Evolutionary conservation across 2,329 filamentous ascomycete genomes (phyloP).

Genomic region (Plenodomus lindquistii): DNA sequence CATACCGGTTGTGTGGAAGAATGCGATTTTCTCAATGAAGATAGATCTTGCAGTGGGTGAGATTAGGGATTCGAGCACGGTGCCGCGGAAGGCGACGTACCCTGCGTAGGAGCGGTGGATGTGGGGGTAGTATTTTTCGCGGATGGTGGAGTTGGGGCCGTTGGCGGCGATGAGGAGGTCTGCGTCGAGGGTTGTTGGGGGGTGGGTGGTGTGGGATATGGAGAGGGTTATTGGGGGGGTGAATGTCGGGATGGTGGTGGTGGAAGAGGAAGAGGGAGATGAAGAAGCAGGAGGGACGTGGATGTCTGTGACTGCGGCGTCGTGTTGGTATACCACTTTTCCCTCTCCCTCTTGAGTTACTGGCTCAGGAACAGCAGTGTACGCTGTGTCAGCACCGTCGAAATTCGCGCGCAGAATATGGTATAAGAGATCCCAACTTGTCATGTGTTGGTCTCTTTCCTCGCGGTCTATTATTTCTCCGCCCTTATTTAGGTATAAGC

Average conservation of each 20-base stretch:
- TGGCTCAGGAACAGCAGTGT: constrained; percentile 12
- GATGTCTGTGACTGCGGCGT: constrained; percentile 18
- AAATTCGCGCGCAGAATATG: constrained; percentile 31
- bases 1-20: constrained; percentile 19
- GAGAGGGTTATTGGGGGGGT: constrained; percentile 7
- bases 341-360: constrained; percentile 17
- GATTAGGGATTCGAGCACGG: constrained; percentile 22
- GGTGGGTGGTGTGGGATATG: constrained; percentile 13
- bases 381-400: constrained; percentile 27
- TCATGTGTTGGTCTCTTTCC: constrained; percentile 28
- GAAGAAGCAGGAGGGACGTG: not conserved
- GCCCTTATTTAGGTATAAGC: constrained; percentile 24
- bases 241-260: not conserved
- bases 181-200: constrained; percentile 5
- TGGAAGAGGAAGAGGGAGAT: not conserved
- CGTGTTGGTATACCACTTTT: constrained; percentile 20
- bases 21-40: constrained; percentile 22
- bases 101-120: constrained; percentile 27
- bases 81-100: constrained; percentile 35
- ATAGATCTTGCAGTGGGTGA: constrained; percentile 15
- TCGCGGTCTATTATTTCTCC: constrained; percentile 24
- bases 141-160: constrained; percentile 27
- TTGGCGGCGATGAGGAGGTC: constrained; percentile 32
- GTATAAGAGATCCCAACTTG: constrained; percentile 35
- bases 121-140: constrained; percentile 16